Base-by-base conservation (phyloP, 805 yeast species). In the Candida verbasci region DNA sequence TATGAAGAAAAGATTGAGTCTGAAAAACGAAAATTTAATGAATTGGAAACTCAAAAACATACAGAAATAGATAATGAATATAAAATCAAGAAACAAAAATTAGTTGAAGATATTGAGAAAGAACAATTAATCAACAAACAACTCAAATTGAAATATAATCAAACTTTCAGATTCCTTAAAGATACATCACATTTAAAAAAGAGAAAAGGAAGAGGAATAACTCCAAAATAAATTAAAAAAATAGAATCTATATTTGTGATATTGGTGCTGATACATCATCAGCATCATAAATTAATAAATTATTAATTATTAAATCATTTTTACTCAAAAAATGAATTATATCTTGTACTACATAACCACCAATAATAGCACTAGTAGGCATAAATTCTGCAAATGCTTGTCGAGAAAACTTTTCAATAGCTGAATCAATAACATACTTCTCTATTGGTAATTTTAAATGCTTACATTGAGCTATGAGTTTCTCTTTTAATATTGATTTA, bases 341-440 rank as follows among this genome's bases (percentile, higher is more conserved):
- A 55, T 89, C 96, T 59, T 93, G 98, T 2, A 95, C 84, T 17
- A 91, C 59, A 1, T 86, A 72, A 1, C 97, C 98, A 5, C 97
- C 98, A 6, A 91, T 47, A 2, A 93, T 75, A 0, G 97, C 94
- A 4, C 93, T 78, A 0, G 81, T 80, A 1, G 97, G 96, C 9
- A 87, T 73, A 46, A 84, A 76, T 51, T 88, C 94, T 2, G 86
- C 58, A 43, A 50, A 65, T 6, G 70, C 70, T 50, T 82, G 86
- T 15, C 51, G 56, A 1, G 70, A 44, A 30, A 81, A 55, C 17
- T 58, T 50, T 4, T 60, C 54, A 17, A 75, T 44, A 35, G 68
- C 59, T 18, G 68, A 69, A 9, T 70, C 62, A 12, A 68, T 62
- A 2, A 76, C 41, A 5, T 75, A 57, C 2, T 69, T 61, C 1